A percentile compares a stretch with the other conserved stretches of the same genome.
phyloP scores from a whole-genome alignment of 805 yeast genomes.

The Yarrowia sp. region DNA sequence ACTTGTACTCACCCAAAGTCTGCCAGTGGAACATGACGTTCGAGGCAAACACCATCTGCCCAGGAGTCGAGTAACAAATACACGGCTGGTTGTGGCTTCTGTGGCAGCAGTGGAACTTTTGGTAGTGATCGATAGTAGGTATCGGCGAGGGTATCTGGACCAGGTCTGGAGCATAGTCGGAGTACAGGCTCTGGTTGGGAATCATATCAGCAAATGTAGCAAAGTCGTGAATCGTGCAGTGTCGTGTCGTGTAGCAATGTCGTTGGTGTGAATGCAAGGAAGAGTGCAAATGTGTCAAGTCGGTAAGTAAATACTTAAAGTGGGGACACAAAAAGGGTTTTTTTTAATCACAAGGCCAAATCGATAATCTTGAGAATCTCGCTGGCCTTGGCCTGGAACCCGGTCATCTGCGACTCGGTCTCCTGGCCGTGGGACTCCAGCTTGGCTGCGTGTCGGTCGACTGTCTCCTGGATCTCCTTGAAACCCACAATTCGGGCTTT shows the following conservation, averaged over 20 bases:
- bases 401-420: constrained; percentile 11
- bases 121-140: constrained; percentile 19
- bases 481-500: constrained; percentile 40
- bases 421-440: constrained; percentile 15
- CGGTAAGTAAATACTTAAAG: not conserved
- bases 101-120: not conserved
- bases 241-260: not conserved
- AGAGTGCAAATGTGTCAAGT: not conserved
- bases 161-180: not conserved
- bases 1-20: not conserved
- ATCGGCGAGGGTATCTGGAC: constrained; percentile 19
- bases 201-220: not conserved
- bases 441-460: constrained; percentile 10
- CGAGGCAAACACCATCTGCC: not conserved
- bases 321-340: not conserved
- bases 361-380: constrained; percentile 19
- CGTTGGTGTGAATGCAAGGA: not conserved
- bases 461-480: constrained; percentile 34
- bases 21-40: not conserved
- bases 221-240: not conserved
- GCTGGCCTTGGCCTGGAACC: constrained; percentile 22
- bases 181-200: not conserved
- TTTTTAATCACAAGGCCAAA: not conserved
- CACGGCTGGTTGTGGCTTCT: not conserved
- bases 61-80: constrained; percentile 7